Conservation (phyloP, 139 green algal species). For the Astrephomene gubernaculifera region DNA sequence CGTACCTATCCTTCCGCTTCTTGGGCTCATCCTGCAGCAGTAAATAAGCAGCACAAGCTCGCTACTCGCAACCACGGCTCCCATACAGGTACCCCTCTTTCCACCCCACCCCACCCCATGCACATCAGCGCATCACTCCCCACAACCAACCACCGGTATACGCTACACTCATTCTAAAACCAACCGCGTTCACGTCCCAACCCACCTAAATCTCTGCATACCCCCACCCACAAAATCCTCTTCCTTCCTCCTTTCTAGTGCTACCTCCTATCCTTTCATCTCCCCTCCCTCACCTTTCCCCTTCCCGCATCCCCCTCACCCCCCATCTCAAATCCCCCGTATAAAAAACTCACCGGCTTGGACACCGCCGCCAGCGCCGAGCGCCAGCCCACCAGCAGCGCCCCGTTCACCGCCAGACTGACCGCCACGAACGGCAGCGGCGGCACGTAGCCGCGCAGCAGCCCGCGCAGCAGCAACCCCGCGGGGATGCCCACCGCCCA, state of each 20-base stretch:
- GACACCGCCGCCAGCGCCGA: slow-evolving; percentile 62
- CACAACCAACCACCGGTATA: not conserved
- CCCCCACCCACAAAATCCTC: not conserved
- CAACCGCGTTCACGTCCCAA: not conserved
- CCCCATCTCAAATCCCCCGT: not conserved
- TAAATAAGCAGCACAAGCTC: not conserved
- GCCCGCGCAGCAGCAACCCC: slow-evolving; percentile 69
- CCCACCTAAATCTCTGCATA: not conserved
- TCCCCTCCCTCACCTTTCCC: not conserved
- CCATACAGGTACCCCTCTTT: not conserved
- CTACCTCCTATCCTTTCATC: not conserved
- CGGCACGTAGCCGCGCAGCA: slow-evolving; percentile 75
- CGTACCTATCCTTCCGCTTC: slow-evolving; percentile 61
- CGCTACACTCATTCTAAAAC: not conserved
- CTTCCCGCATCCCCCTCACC: not conserved
- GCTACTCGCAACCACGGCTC: not conserved
- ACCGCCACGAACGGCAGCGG: slow-evolving; percentile 81
- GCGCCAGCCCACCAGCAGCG: slow-evolving; percentile 82
- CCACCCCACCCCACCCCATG: not conserved
- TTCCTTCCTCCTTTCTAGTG: not conserved
- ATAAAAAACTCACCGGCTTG: slow-evolving; percentile 30
- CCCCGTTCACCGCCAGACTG: slow-evolving; percentile 65
- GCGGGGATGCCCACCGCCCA: slow-evolving; percentile 78
- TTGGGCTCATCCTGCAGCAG: not conserved
- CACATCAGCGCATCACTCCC: not conserved